Evolutionary conservation across 108 stramenopile genomes (phyloP).

Genomic region (Ochromonas danica): DNA sequence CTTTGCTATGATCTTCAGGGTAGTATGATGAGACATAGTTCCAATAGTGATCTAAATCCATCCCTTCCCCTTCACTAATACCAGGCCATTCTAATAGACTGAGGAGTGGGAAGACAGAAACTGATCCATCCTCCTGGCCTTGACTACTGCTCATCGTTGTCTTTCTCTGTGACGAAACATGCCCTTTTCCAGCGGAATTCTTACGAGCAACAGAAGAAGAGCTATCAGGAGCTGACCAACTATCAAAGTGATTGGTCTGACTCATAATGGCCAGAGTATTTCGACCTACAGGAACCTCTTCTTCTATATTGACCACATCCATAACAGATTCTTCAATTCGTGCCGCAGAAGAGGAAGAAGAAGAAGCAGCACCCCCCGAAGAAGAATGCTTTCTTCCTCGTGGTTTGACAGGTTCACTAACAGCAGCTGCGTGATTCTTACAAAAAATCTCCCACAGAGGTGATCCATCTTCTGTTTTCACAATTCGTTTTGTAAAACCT

Average conservation of each 20-base stretch:
- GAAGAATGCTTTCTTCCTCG: not conserved
- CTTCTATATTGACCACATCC: not conserved
- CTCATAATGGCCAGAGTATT: not conserved
- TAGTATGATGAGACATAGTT: constrained; percentile 9
- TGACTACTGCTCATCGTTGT: not conserved
- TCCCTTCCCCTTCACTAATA: constrained; percentile 13
- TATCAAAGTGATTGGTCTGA: not conserved
- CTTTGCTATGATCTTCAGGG: constrained; percentile 36
- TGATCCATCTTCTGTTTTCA: not conserved
- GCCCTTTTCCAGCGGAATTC: not conserved
- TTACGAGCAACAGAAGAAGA: not conserved
- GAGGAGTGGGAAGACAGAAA: not conserved
- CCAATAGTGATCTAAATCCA: constrained; percentile 45
- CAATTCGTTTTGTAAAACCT: not conserved
- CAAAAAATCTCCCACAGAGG: constrained; percentile 36
- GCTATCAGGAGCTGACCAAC: not conserved
- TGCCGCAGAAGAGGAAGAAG: not conserved
- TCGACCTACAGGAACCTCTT: not conserved
- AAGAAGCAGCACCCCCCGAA: not conserved
- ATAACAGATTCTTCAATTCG: not conserved
- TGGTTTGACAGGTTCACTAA: constrained; percentile 3
- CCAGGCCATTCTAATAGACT: constrained; percentile 33
- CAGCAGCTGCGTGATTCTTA: not conserved
- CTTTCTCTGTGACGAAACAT: not conserved
- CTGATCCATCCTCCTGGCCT: not conserved